Evolutionary conservation across 192 early-diverging fungal genomes (phyloP).

Genomic region (Coemansia sp.): DNA sequence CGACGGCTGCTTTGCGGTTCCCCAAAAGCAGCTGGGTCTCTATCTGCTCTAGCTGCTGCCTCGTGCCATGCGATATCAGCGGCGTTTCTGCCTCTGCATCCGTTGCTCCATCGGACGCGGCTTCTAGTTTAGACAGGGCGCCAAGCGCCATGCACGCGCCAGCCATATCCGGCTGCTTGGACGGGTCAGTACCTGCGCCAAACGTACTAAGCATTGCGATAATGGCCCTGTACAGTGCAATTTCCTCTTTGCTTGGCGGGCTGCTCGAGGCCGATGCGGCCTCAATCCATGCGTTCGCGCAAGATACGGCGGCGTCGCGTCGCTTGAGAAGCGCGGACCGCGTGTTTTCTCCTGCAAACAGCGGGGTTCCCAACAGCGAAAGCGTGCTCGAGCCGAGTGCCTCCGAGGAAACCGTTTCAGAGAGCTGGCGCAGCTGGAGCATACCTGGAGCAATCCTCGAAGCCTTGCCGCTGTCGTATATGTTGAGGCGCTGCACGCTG

Average conservation of each 20-base stretch:
- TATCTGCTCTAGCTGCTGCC: constrained; percentile 25
- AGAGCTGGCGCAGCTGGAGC: constrained; percentile 54
- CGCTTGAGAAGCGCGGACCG: constrained; percentile 58
- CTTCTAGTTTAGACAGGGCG: constrained; percentile 45
- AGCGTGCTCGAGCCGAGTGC: constrained; percentile 1
- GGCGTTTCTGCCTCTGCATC: neutral
- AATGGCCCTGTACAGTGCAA: constrained; percentile 25
- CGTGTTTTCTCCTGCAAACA: constrained; percentile 65
- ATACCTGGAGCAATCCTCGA: constrained; percentile 55
- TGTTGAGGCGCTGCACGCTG: constrained; percentile 57
- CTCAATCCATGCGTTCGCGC: constrained; percentile 22
- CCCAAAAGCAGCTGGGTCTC: constrained; percentile 44
- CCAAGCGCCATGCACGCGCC: constrained; percentile 53
- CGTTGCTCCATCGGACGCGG: constrained; percentile 31
- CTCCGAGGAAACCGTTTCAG: constrained; percentile 35
- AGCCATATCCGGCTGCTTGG: constrained; percentile 8
- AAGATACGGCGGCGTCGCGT: constrained; percentile 34
- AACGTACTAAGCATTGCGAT: constrained; percentile 24
- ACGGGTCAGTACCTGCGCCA: constrained; percentile 13
- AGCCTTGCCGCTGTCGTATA: constrained; percentile 34
- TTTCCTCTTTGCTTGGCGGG: constrained; percentile 17
- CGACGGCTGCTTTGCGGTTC: constrained; percentile 43
- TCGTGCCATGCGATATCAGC: constrained; percentile 19
- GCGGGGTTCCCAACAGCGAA: constrained; percentile 42
- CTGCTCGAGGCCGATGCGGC: neutral